Evolutionary conservation across 2,329 filamentous ascomycete species (phyloP), one percentile per base, ranked within the genome.

Genomic region (Aschersonia sp.): DNA sequence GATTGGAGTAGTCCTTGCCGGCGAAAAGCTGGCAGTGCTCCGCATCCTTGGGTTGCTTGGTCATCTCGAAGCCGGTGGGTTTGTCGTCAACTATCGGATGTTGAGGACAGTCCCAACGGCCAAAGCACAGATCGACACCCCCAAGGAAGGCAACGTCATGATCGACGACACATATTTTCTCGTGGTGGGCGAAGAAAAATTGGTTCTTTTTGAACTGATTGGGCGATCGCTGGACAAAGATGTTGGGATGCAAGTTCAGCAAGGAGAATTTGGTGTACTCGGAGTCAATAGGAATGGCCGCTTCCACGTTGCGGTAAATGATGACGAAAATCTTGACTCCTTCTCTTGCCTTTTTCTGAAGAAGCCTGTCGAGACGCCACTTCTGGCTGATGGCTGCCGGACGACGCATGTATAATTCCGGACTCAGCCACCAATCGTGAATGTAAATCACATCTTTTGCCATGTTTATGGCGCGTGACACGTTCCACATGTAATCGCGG

Each of bases 121-220:
- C 92, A 63, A 97, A 96, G 66, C 92, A 98, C 29, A 98, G 72
- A 68, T 98, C 92, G 52, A 98, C 87, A 37, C 92, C 92, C 51
- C 92, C 92, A 45, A 95, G 82, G 62, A 98, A 97, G 9, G 90
- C 92, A 45, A 97, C 81, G 47, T 90, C 92, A 59, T 97, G 92
- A 61, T 98, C 92, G 14, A 98, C 85, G 41, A 98, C 81, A 58
- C 88, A 90, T n/a, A 98, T 77, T 66, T 98, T 98, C 63, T 98
- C 92, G 65, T 98, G 92, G 61, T 98, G 92, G 1, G 92, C 92
- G 73, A 94, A 98, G 71, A 98, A 98, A 69, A 98, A 98, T 43
- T 95, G 94, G 58, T 97, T 97, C 67, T 98, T 94, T 59, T 94
- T 86, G 66, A 97, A 89, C 65, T 98, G 92, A 57, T 98, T 96